Evolutionary conservation across 2,329 filamentous ascomycete genomes (phyloP).

Genomic region (Ilyonectria robusta): DNA sequence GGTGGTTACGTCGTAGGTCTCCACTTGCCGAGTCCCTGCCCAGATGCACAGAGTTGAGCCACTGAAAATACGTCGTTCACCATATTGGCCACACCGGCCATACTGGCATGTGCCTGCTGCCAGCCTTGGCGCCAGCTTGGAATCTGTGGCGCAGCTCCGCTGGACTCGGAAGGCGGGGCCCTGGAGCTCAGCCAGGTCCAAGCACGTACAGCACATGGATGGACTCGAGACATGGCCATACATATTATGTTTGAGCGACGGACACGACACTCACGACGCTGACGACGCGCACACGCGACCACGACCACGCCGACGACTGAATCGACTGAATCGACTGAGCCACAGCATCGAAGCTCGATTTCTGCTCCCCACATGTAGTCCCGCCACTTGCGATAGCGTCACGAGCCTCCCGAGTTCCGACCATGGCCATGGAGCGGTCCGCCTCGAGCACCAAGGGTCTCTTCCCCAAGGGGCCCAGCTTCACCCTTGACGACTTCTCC

Average conservation of each 20-base stretch:
- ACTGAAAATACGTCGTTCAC: conserved; percentile 18
- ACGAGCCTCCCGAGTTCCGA: conserved; percentile 45
- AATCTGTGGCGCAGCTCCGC: conserved; percentile 43
- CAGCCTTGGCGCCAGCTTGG: conserved; percentile 22
- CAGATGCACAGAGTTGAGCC: conserved; percentile 20
- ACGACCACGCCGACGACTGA: background rate
- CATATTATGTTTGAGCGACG: background rate
- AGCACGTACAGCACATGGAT: conserved; percentile 22
- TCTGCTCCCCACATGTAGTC: conserved; percentile 51
- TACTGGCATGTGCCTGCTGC: conserved; percentile 33
- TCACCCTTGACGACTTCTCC: conserved; percentile 90
- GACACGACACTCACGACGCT: conserved; percentile 29
- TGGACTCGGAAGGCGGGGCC: conserved; percentile 32
- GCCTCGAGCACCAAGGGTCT: conserved; percentile 72
- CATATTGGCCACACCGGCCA: background rate
- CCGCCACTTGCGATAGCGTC: conserved; percentile 37
- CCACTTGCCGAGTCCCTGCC: conserved; percentile 39
- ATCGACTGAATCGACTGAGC: conserved; percentile 16
- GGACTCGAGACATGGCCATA: conserved; percentile 31
- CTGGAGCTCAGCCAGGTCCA: conserved; percentile 29
- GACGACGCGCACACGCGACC: conserved; percentile 30
- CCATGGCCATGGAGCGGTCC: conserved; percentile 62
- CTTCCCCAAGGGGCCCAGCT: conserved; percentile 84
- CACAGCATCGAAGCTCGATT: conserved; percentile 22
- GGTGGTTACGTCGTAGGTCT: conserved; percentile 45